Evolutionary conservation across 225 moss, liverwort and hornwort genomes (phyloP).

Genomic region (Takakia lepidozioides): DNA sequence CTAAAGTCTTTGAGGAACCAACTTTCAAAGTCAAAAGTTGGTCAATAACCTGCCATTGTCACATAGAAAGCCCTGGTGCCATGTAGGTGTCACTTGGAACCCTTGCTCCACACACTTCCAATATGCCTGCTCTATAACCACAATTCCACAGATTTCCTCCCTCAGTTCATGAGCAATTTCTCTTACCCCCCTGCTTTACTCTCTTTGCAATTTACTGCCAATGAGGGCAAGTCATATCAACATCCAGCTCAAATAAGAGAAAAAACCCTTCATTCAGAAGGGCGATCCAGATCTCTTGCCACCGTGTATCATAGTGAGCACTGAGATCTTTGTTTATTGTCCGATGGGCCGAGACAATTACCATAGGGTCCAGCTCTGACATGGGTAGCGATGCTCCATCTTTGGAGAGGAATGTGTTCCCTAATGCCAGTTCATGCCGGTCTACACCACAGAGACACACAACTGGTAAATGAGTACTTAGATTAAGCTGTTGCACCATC

Average conservation of each 20-base stretch:
- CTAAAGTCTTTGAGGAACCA: background rate
- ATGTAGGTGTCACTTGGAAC: conserved; percentile 88
- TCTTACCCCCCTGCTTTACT: too few relatives aligned
- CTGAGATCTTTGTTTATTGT: too few relatives aligned
- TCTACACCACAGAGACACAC: conserved; percentile 15
- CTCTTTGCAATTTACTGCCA: too few relatives aligned
- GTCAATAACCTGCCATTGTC: conserved; percentile 73
- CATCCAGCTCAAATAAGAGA: too few relatives aligned
- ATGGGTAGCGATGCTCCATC: conserved; percentile 44
- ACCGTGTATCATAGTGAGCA: too few relatives aligned
- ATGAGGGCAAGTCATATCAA: too few relatives aligned
- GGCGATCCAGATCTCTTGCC: too few relatives aligned
- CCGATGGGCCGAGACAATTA: conserved; percentile 18
- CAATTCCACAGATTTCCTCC: conserved; percentile 4
- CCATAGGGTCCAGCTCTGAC: conserved; percentile 59
- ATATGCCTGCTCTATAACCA: conserved; percentile 88
- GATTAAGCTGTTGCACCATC: too few relatives aligned
- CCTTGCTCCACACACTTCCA: conserved; percentile 81
- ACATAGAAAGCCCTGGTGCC: conserved; percentile 85
- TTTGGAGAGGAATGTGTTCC: conserved; percentile 57
- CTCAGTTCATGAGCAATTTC: conserved; percentile 7
- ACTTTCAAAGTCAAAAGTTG: background rate
- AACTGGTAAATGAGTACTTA: background rate
- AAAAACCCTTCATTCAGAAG: too few relatives aligned
- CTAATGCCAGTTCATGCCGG: conserved; percentile 74